Base-by-base conservation (phyloP, 139 green algal species). In the Haematococcus sp. region DNA sequence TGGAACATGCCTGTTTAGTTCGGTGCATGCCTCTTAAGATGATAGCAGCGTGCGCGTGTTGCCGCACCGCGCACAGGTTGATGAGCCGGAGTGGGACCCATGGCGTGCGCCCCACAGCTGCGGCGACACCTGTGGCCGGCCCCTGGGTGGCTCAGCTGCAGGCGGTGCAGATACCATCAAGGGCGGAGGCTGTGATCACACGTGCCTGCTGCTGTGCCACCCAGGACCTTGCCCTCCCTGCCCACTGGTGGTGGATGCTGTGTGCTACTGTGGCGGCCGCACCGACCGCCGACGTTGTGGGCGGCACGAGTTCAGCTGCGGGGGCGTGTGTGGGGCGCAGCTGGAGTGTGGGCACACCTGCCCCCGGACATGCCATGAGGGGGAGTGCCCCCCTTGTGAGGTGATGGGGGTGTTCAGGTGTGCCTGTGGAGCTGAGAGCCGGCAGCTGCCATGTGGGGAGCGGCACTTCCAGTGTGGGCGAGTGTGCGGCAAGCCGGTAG, bases 181-280 rank as follows among this genome's bases (percentile, higher is more conserved):
- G 61, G 61, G 61, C 61, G 61, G 74, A 28, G 71, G 71, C 25
- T 95, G 90, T 70, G 72, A 55, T 11, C 90, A 95, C 79, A 81
- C 54, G 7, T 95, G 90, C 75, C 69, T 91, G 71, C 78, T 95
- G 80, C 83, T 94, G 32, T 95, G 90, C 77, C 90, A 95, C 81
- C 90, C 90, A 5, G 90, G 90, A 7, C 90, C 90, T 33, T 93
- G 88, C 79, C 88, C 90, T 4, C 89, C 88, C 35, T 95, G 90
- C 83, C 88, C 90, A 2, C 78, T 89, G 46, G 78, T 89, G 61
- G 83, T 94, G 32, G 68, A 83, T 19, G 79, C 84, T 7, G 49
- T 44, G 32, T 95, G 90, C 73, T 73, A 87, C 75, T 95, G 90
- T 75, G 58, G 58, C n/a, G 4, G 13, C 11, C 58, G 58, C 3